Percentiles rank a stretch among this genome's conserved stretches.
Conservation (phyloP, 1,139 yeast species). For the Candida albicans region DNA sequence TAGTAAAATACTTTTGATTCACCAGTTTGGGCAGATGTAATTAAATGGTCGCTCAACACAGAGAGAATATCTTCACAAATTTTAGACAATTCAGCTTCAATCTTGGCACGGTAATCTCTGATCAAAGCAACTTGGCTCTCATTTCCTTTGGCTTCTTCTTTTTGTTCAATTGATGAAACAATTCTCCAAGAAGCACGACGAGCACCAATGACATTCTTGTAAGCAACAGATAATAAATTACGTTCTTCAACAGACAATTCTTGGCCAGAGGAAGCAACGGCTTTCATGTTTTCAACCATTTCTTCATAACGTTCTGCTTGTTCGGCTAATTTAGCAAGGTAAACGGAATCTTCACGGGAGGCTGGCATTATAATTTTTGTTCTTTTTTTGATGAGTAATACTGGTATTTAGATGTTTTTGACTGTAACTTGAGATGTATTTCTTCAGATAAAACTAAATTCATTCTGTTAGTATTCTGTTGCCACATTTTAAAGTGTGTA, state of each 20-base stretch:
- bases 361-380: conserved; percentile 54
- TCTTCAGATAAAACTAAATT: conserved; percentile 3
- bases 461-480: neutral
- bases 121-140: conserved; percentile 84
- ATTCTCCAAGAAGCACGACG: conserved; percentile 99
- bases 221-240: conserved; percentile 93
- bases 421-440: conserved; percentile 4
- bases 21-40: conserved; percentile 93
- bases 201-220: conserved; percentile 98
- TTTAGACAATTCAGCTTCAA: conserved; percentile 88
- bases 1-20: conserved; percentile 97
- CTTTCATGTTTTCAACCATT: conserved; percentile 98
- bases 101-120: conserved; percentile 92
- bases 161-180: conserved; percentile 95
- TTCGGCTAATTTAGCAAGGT: conserved; percentile 98
- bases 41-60: conserved; percentile 85
- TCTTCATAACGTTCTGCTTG: conserved; percentile 99
- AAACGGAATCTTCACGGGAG: conserved; percentile 97
- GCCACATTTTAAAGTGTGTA: neutral
- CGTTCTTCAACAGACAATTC: conserved; percentile 97
- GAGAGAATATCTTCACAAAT: conserved; percentile 92
- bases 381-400: conserved; percentile 1
- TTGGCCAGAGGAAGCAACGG: conserved; percentile 93
- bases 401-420: neutral
- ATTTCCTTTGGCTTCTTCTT: conserved; percentile 95